Evolutionary conservation across 192 early-diverging fungal species (phyloP).

Genomic region (Coemansia sp.): DNA sequence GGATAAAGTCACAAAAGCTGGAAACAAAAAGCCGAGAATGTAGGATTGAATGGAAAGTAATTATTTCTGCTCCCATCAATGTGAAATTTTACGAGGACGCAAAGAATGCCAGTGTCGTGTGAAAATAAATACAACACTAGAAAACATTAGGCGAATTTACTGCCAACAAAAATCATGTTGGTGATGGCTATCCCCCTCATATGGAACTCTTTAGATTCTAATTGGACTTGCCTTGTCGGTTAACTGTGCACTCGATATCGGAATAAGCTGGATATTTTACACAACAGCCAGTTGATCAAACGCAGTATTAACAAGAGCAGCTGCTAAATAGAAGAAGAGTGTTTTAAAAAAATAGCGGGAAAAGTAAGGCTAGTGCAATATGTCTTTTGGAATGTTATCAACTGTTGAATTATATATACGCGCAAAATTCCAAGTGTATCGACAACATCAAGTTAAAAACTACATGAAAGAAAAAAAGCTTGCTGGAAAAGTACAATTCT

Average conservation of each 20-base stretch:
- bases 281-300: not conserved
- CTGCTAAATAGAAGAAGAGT: not conserved
- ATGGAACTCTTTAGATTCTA: not conserved
- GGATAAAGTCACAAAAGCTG: not conserved
- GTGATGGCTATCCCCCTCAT: no score
- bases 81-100: no score
- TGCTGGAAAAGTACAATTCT: not conserved
- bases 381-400: not conserved
- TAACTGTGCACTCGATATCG: not conserved
- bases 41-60: not conserved
- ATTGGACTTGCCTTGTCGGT: not conserved
- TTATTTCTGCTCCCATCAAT: no score
- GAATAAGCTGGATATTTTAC: not conserved
- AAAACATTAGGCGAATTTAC: no score
- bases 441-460: not conserved
- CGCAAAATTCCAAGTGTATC: not conserved
- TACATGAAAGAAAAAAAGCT: not conserved
- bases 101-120: no score
- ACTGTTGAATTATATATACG: not conserved
- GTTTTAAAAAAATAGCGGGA: not conserved
- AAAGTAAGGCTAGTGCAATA: not conserved
- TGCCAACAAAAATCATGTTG: no score
- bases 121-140: no score
- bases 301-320: not conserved
- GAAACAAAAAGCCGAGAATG: not conserved